Evolutionary conservation across 352 stramenopile genomes (phyloP).

Genomic region (Globisporangium spiculum): DNA sequence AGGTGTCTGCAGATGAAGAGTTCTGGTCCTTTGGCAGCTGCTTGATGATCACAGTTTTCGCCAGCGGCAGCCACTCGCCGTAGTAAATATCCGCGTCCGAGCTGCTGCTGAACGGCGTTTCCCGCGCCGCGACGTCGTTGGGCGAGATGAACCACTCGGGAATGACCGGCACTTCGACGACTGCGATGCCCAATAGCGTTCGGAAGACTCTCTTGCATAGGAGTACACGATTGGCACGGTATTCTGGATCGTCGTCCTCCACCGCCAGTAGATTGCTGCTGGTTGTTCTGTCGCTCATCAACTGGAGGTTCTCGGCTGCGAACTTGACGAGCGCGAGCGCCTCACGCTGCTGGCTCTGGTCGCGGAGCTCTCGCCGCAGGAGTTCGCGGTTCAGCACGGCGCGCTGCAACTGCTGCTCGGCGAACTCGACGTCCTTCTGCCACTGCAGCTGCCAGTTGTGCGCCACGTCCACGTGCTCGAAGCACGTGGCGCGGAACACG

Average conservation of each 20-base stretch:
- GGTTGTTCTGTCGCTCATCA: slow-evolving; percentile 13
- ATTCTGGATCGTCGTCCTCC: slow-evolving; percentile 10
- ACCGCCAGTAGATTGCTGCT: slow-evolving; percentile 3
- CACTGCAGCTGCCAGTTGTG: slow-evolving; percentile 46
- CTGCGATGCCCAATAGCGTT: slow-evolving; percentile 1
- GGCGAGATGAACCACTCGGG: slow-evolving; percentile 16
- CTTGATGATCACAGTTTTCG: slow-evolving; percentile 37
- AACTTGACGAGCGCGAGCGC: slow-evolving; percentile 58
- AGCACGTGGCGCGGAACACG: slow-evolving; percentile 29
- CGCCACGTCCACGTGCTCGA: slow-evolving; percentile 50
- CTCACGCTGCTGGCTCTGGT: slow-evolving; percentile 16
- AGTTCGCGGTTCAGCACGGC: slow-evolving; percentile 18
- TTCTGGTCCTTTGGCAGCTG: slow-evolving; percentile 12
- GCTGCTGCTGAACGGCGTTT: slow-evolving; percentile 1
- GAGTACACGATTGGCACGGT: background rate
- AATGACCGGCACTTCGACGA: slow-evolving; percentile 8
- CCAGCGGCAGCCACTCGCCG: slow-evolving; percentile 25
- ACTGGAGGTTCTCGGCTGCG: slow-evolving; percentile 37
- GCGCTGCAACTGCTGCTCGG: slow-evolving; percentile 43
- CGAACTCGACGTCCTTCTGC: slow-evolving; percentile 35
- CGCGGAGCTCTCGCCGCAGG: slow-evolving; percentile 25
- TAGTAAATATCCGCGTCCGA: slow-evolving; percentile 5
- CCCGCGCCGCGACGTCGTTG: slow-evolving; percentile 8
- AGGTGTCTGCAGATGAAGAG: no score
- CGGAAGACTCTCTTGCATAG: slow-evolving; percentile 15